Conservation (phyloP, 2,329 filamentous ascomycete genomes). For the Graphilbum fragrans region DNA sequence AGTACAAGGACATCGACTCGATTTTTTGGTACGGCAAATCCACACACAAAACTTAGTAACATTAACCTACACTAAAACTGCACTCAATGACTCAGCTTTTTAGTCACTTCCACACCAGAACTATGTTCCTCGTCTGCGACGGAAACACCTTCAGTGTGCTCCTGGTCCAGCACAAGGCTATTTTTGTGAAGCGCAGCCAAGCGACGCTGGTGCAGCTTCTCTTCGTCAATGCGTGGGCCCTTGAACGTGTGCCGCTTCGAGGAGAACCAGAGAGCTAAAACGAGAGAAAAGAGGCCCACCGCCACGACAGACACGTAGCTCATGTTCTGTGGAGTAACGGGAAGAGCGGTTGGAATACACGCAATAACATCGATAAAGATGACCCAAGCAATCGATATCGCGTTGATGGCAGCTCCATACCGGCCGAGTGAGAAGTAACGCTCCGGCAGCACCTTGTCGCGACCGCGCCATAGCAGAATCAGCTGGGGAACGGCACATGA, state of each 20-base stretch:
- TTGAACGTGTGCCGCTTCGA: constrained; percentile 3
- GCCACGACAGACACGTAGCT: constrained; percentile 7
- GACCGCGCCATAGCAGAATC: constrained; percentile 14
- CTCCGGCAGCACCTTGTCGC: constrained; percentile 13
- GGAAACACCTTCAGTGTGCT: no score
- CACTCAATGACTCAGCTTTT: no score
- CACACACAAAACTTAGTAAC: no score
- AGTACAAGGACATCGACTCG: no score
- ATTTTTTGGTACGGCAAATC: no score
- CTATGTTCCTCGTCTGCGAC: no score
- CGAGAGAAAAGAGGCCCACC: not conserved
- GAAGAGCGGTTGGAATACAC: constrained; percentile 8
- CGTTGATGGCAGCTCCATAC: constrained; percentile 14
- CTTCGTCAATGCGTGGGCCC: constrained; percentile 5
- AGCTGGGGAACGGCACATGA: constrained; percentile 14
- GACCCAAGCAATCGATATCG: constrained; percentile 3
- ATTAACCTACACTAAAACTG: no score
- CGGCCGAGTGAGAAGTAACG: constrained; percentile 14
- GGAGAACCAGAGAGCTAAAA: constrained; percentile 3
- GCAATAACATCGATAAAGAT: constrained; percentile 4
- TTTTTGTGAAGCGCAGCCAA: no score
- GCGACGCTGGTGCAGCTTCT: constrained; percentile 3
- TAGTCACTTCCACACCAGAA: no score
- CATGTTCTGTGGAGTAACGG: constrained; percentile 11
- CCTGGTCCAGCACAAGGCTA: no score